Evolutionary conservation across 2,329 filamentous ascomycete genomes (phyloP), one percentile per base, ranked within the genome.

Genomic region (Nothopassalora personata): DNA sequence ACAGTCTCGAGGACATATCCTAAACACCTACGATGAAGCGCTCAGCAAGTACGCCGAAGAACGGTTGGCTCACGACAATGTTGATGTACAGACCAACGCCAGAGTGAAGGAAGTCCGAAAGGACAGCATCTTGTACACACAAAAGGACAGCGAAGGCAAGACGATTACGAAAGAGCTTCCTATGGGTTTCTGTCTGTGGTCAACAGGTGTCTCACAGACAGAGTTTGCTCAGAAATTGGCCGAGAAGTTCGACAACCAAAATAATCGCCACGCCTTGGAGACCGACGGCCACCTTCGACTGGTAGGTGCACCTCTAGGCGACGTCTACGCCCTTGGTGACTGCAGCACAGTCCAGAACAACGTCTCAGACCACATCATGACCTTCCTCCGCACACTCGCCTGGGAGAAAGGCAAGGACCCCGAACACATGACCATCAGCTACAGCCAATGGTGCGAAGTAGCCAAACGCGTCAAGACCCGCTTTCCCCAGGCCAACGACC

Each of bases 311-410:
- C 94, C 94, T 0, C 77, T 97, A 0, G 94, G 94, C 39, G 93
- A 97, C 61, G 91, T 99, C 23, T 99, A 99, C 71, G 92, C 92
- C 51, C 91, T 99, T 62, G 94, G 94, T 13, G 94, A 99, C 76
- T 97, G 94, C 77, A 82, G 90, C 6, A 99, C 95, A 0, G 93
- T 99, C 0, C 95, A 99, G 72, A 99, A 99, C 79, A 99, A 99
- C 67, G 81, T 97, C 1, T 90, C 92, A 3, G 90, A 96, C 70
- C 88, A 97, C 76, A 87, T 99, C 67, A 82, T 97, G 51, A 88
- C 85, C 19, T 99, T 97, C 76, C 82, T 99, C 10, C 91, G 91
- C 61, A 90, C 86, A 15, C 81, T 96, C 2, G 91, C 94, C 9
- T 97, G 89, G 86, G 93, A 96, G 75, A 90, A 89, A 64, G 93